These are phyloP conservation scores for Leccinum huronense DNA, from an alignment of 1,284 basidiomycete species.

Conservation along the genomic window DNA sequence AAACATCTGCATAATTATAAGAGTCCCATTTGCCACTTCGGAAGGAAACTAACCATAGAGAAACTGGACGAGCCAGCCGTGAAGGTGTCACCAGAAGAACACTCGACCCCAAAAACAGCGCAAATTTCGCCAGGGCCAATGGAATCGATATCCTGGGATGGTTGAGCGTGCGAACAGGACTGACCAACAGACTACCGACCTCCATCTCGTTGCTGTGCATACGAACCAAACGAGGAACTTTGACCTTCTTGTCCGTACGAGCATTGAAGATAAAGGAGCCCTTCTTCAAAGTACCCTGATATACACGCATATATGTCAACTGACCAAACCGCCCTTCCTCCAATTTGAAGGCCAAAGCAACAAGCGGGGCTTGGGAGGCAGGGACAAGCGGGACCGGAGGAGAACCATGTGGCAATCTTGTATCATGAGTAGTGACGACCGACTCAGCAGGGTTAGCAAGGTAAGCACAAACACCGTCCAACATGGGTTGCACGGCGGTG, in stretches of 20 bases:
- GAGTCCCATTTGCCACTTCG: conserved; percentile 3
- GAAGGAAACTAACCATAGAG: conserved; percentile 70
- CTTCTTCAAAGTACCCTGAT: conserved; percentile 91
- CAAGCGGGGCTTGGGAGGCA: conserved; percentile 82
- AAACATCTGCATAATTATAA: conserved; percentile 72
- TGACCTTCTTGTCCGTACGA: conserved; percentile 95
- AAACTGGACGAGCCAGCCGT: conserved; percentile 86
- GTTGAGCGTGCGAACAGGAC: conserved; percentile 1
- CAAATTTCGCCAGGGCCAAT: conserved; percentile 99
- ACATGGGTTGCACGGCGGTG: conserved; percentile 90
- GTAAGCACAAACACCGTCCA: conserved; percentile 96
- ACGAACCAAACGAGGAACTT: conserved; percentile 94
- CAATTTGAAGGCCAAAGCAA: conserved; percentile 97
- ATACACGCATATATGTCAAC: conserved; percentile 98
- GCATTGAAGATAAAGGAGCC: conserved; percentile 89
- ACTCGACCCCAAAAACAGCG: conserved; percentile 99
- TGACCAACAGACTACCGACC: conserved; percentile 39
- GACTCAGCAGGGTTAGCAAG: conserved; percentile 88
- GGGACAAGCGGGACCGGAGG: conserved; percentile 77
- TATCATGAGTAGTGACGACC: conserved; percentile 82
- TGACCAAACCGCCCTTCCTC: conserved; percentile 98
- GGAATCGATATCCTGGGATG: conserved; percentile 77
- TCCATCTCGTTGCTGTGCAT: conserved; percentile 99
- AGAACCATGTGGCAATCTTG: conserved; percentile 61
- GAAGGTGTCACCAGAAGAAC: conserved; percentile 98